Base-by-base conservation (phyloP, 192 early-diverging fungal genomes). In the Thamnidium elegans region DNA sequence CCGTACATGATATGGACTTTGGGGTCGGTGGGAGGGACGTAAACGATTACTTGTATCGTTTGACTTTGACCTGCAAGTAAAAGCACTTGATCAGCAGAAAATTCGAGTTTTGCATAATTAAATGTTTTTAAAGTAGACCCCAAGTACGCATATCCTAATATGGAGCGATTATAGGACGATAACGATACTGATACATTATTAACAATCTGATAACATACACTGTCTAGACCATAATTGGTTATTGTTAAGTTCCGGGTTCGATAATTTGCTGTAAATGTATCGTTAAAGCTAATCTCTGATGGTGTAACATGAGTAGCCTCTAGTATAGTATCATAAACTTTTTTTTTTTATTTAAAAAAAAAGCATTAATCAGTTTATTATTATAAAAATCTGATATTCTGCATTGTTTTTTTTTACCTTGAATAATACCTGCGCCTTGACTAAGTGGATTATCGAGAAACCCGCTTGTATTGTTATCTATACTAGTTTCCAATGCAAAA, bases 371-470 rank as follows among this genome's bases (percentile, higher is more conserved):
- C n/a, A 44, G n/a, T 23, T 19, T 53, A n/a, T 19, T 1, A 51
- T n/a, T 19, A 26, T 2, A 26, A 26, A 26, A 26, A 26, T 26
- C 3, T 3, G 26, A 26, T 26, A 26, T 26, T 26, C 26, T 26
- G 50, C 13, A 32, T 7, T 19, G 10, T 26, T 51, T 17, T 36
- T 11, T 43, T 10, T 56, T 53, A 69, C 67, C 52, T 56, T 86
- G 75, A 21, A 86, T 32, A 43, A 86, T 69, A 63, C 82, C 84
- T 44, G 84, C 80, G 62, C 84, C 84, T 59, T 84, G 82, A 42
- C 43, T 60, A 31, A 77, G 65, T 30, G 63, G 74, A 34, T 21
- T 62, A 43, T 77, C 65, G 34, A 70, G 31, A 14, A 13, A 14
- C 4, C 36, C 48, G 15, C 21, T 23, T 14, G 19, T 43, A 15